phyloP scores from a whole-genome alignment of 176 grass and related monocot genomes.

The Chrysopogon serrulatus region DNA sequence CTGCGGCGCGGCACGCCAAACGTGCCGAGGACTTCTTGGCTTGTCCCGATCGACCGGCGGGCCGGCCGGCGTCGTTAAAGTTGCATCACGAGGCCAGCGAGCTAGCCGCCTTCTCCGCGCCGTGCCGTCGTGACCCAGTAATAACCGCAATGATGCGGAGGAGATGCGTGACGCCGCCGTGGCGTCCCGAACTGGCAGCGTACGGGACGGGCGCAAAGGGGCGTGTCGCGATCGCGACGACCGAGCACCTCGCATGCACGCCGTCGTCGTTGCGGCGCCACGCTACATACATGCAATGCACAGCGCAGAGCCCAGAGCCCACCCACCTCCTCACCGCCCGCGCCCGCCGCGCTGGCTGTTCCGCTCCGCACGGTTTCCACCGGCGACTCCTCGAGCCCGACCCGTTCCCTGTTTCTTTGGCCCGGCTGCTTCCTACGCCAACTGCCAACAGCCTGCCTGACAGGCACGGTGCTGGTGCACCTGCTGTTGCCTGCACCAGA shows the following conservation, averaged over 20 bases:
- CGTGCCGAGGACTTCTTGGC: too few species aligned
- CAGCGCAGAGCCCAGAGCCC: not conserved
- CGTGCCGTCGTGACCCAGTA: not conserved
- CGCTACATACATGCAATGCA: not conserved
- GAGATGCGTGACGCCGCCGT: not conserved
- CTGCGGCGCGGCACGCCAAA: not conserved
- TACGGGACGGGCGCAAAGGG: not conserved
- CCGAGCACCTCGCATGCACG: not conserved
- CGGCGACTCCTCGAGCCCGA: not conserved
- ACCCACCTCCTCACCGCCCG: too few species aligned
- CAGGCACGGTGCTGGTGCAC: not conserved
- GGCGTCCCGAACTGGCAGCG: not conserved
- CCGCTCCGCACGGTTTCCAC: not conserved
- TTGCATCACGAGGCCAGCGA: not conserved
- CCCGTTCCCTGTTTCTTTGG: not conserved
- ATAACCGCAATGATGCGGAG: not conserved
- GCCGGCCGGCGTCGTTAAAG: not conserved
- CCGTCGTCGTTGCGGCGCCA: not conserved
- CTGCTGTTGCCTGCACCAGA: not conserved
- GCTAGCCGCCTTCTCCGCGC: not conserved
- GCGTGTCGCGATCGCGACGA: not conserved
- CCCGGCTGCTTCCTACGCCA: not conserved
- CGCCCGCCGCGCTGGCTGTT: too few species aligned
- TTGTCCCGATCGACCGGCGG: not conserved
- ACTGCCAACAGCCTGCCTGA: not conserved